Percentiles rank a stretch among this genome's conserved stretches.
Evolutionary conservation across 2,329 filamentous ascomycete genomes (phyloP).

Genomic region (Knufia petricola): DNA sequence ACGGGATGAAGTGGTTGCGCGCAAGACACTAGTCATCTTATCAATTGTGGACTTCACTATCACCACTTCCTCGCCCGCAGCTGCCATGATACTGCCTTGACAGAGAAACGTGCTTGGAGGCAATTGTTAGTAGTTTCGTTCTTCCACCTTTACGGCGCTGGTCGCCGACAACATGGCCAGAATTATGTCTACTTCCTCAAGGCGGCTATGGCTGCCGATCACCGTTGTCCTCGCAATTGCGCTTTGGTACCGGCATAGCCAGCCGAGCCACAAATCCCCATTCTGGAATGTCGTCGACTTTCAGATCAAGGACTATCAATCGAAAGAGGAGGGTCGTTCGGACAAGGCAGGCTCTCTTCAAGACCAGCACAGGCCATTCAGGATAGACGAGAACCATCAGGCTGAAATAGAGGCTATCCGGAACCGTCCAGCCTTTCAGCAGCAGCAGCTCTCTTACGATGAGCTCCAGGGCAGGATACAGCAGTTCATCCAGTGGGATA

Average conservation of each 20-base stretch:
- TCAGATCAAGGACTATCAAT: conserved; percentile 8
- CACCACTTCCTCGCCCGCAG: not conserved
- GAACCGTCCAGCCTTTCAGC: conserved; percentile 2
- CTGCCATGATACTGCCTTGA: not conserved
- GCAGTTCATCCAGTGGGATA: conserved; percentile 9
- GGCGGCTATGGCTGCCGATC: conserved; percentile 2
- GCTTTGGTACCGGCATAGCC: conserved; percentile 1
- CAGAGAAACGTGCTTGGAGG: not conserved
- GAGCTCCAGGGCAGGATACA: conserved; percentile 6
- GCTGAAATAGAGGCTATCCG: not conserved
- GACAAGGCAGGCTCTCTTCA: not conserved
- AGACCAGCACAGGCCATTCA: not conserved
- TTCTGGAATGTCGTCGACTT: conserved; percentile 7
- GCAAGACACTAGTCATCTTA: not conserved
- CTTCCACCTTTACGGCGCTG: not conserved
- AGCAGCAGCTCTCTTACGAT: conserved; percentile 9
- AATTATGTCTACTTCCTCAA: not conserved
- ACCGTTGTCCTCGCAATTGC: not conserved
- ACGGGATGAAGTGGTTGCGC: conserved; percentile 1
- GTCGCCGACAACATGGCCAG: conserved; percentile 3
- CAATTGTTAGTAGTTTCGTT: not conserved
- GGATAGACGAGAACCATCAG: not conserved
- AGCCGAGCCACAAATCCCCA: not conserved
- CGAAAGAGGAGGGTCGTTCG: not conserved
- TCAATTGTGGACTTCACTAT: not conserved